These are phyloP conservation scores for Chenopodium suecicum DNA, from an alignment of 148 eudicot genomes.

Conservation along the genomic window DNA sequence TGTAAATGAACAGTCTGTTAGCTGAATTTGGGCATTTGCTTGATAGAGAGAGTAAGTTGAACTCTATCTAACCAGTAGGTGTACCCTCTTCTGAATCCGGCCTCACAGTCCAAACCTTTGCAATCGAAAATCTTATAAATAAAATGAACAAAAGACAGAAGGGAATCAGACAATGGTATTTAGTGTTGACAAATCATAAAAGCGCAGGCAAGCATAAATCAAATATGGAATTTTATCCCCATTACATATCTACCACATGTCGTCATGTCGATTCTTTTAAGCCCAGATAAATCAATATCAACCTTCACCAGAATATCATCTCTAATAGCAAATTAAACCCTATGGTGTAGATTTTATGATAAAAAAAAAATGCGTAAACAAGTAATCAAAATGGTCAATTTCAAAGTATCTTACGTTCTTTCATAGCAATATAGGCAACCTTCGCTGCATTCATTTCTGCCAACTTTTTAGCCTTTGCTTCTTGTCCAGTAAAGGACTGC, in stretches of 20 bases:
- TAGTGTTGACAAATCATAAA: neutral
- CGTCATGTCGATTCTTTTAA: neutral
- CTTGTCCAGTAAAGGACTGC: slow-evolving; percentile 51
- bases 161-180: too few relatives aligned
- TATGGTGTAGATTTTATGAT: neutral
- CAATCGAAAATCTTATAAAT: too few relatives aligned
- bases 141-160: too few relatives aligned
- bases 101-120: too few relatives aligned
- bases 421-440: slow-evolving; percentile 59
- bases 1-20: too few relatives aligned
- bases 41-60: too few relatives aligned
- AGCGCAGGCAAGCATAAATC: neutral
- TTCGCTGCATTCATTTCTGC: slow-evolving; percentile 80
- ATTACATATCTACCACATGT: neutral
- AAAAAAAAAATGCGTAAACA: neutral
- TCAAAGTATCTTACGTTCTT: slow-evolving; percentile 42
- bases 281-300: neutral
- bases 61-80: too few relatives aligned
- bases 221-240: neutral
- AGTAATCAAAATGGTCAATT: neutral
- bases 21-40: too few relatives aligned
- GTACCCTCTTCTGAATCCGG: too few relatives aligned
- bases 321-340: neutral
- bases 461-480: slow-evolving; percentile 69
- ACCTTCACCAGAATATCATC: neutral